Evolutionary conservation across 2,329 filamentous ascomycete species (phyloP).

Genomic region (Colletotrichum limetticola): DNA sequence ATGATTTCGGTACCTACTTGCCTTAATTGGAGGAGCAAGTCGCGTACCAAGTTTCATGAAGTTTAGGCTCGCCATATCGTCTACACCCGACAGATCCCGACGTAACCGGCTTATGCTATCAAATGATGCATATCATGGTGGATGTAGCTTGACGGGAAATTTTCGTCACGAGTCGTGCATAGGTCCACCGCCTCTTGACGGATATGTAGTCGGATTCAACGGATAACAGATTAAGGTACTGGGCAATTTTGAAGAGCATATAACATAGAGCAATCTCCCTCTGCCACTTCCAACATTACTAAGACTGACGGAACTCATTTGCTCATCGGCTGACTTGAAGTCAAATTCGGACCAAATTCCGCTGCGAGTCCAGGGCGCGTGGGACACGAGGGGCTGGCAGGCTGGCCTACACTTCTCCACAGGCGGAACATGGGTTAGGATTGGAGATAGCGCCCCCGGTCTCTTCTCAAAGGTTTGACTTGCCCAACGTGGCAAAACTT

Average conservation of each 20-base stretch:
- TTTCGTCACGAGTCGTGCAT: not conserved
- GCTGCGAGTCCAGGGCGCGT: not conserved
- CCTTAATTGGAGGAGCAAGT: no score
- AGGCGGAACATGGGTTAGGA: not conserved
- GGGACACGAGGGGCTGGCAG: not conserved
- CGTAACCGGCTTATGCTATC: no score
- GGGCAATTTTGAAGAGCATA: accelerated
- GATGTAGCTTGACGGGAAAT: no score
- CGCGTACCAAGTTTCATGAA: no score
- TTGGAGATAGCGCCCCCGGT: not conserved
- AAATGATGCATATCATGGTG: no score
- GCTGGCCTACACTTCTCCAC: not conserved
- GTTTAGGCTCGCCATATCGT: no score
- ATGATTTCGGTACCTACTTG: no score
- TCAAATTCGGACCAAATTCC: not conserved
- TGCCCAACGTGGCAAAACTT: no score
- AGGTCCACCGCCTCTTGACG: not conserved
- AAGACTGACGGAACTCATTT: not conserved
- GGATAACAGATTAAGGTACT: not conserved
- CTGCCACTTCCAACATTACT: not conserved
- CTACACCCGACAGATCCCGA: no score
- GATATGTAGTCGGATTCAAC: not conserved
- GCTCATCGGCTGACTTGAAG: not conserved
- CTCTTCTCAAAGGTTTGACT: no score
- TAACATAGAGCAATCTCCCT: not conserved